A percentile compares a stretch with the other conserved stretches of the same genome.
Evolutionary conservation across 352 stramenopile genomes (phyloP).

Genomic region (Phytopythium montanum): DNA sequence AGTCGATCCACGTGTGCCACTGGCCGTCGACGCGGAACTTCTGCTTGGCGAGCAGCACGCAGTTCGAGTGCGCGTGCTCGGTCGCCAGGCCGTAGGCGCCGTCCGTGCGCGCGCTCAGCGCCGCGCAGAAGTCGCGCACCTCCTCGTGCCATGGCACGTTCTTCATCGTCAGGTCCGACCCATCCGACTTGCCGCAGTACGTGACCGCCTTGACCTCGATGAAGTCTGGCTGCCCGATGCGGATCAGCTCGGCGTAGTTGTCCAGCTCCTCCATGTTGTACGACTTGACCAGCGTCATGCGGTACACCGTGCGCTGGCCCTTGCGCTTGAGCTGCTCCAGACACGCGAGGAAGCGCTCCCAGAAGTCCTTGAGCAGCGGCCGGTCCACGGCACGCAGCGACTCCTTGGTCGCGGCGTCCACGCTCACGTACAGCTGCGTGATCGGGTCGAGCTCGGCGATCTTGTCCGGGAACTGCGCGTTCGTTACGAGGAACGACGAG

Average conservation of each 20-base stretch:
- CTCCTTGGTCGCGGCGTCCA: constrained; percentile 96
- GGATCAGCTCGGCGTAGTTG: constrained; percentile 94
- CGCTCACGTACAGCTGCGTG: constrained; percentile 98
- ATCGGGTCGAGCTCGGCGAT: constrained; percentile 95
- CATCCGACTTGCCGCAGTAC: constrained; percentile 98
- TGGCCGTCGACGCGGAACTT: constrained; percentile 86
- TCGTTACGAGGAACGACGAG: constrained; percentile 98
- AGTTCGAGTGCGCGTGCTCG: constrained; percentile 96
- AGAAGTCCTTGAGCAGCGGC: constrained; percentile 97
- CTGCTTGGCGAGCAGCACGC: constrained; percentile 93
- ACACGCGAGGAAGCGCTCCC: constrained; percentile 93
- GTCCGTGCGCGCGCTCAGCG: constrained; percentile 70
- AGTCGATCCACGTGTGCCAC: constrained; percentile 99
- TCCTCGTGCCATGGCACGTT: constrained; percentile 98
- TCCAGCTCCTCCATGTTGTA: constrained; percentile 97
- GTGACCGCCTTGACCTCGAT: constrained; percentile 98
- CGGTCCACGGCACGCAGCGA: constrained; percentile 95
- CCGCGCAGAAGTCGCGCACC: constrained; percentile 90
- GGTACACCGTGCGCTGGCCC: constrained; percentile 95
- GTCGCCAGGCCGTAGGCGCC: constrained; percentile 93
- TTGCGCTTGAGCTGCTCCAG: constrained; percentile 92
- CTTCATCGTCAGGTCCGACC: constrained; percentile 97
- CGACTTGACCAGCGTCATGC: constrained; percentile 97
- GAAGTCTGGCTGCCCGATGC: constrained; percentile 88
- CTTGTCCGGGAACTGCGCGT: constrained; percentile 97